Evolutionary conservation across 2,329 filamentous ascomycete species (phyloP).

Genomic region (Celoporthe dispersa): DNA sequence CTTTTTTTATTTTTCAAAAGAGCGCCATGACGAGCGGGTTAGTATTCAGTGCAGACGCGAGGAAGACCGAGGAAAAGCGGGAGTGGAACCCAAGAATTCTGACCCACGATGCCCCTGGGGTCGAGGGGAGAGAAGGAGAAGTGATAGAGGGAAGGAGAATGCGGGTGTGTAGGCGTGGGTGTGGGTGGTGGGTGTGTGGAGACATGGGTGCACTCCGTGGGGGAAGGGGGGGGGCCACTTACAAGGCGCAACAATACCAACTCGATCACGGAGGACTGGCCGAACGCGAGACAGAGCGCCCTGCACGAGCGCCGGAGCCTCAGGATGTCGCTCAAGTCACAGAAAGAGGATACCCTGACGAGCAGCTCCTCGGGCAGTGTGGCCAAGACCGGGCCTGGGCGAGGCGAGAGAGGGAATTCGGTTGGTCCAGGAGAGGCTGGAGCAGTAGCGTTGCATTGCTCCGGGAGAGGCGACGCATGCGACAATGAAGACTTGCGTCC

Average conservation of each 20-base stretch:
- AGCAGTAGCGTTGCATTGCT: conserved; percentile 26
- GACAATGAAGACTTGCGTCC: conserved; percentile 26
- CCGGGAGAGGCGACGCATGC: conserved; percentile 19
- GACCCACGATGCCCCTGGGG: neutral
- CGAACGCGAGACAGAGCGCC: conserved; percentile 12
- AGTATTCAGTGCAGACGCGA: conserved; percentile 12
- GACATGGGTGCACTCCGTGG: neutral
- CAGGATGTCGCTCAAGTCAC: conserved; percentile 23
- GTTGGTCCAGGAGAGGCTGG: conserved; percentile 9
- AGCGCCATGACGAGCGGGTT: conserved; percentile 2
- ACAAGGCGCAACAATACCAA: conserved; percentile 22
- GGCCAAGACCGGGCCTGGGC: conserved; percentile 18
- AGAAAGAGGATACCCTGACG: conserved; percentile 21
- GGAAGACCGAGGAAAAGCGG: neutral
- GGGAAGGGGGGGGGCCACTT: conserved; percentile 6
- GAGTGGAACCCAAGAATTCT: neutral
- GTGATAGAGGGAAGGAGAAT: neutral
- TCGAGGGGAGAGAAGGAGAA: neutral
- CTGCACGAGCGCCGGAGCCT: conserved; percentile 23
- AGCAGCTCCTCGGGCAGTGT: conserved; percentile 28
- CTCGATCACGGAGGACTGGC: conserved; percentile 18
- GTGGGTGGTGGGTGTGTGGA: neutral
- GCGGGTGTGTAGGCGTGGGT: neutral
- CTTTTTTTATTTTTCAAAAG: conserved; percentile 12
- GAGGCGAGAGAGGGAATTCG: conserved; percentile 16